Evolutionary conservation across 1,284 basidiomycete species (phyloP).

Genomic region (Anthracocystis walkeri): DNA sequence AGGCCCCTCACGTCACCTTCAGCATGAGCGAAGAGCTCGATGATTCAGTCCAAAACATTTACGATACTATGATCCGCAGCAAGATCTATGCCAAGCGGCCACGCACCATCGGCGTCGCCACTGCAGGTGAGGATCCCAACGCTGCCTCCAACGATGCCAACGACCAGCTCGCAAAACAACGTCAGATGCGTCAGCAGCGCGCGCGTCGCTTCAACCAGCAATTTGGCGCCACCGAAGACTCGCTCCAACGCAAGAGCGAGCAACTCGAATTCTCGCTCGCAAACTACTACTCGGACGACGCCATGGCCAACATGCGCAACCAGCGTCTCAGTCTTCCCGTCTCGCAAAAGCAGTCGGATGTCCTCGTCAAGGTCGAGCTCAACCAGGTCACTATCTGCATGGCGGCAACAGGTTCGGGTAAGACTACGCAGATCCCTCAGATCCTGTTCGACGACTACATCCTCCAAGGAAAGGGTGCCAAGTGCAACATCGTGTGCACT

Average conservation of each 20-base stretch:
- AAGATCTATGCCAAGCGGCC: conserved; percentile 67
- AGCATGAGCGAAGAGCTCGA: conserved; percentile 78
- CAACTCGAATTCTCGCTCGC: conserved; percentile 75
- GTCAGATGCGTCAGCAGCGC: conserved; percentile 38
- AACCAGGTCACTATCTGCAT: conserved; percentile 92
- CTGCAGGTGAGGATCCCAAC: conserved; percentile 43
- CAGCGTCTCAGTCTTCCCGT: conserved; percentile 81
- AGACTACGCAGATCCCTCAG: conserved; percentile 95
- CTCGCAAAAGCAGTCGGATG: conserved; percentile 59
- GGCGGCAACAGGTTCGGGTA: conserved; percentile 95
- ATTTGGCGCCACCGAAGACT: conserved; percentile 59
- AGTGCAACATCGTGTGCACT: conserved; percentile 92
- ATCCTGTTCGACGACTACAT: conserved; percentile 89
- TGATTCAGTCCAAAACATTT: conserved; percentile 80
- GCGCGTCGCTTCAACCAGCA: conserved; percentile 37
- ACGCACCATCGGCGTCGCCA: conserved; percentile 38
- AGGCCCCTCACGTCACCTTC: conserved; percentile 80
- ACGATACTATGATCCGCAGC: conserved; percentile 74
- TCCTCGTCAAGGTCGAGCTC: conserved; percentile 76
- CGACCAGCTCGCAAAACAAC: conserved; percentile 49
- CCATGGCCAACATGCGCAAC: conserved; percentile 77
- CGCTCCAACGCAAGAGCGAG: conserved; percentile 75
- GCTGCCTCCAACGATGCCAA: conserved; percentile 64
- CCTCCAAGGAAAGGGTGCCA: conserved; percentile 80
- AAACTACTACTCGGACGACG: conserved; percentile 77